Base-by-base conservation (phyloP, 2,329 filamentous ascomycete genomes). In the Aspergillus japonicus region DNA sequence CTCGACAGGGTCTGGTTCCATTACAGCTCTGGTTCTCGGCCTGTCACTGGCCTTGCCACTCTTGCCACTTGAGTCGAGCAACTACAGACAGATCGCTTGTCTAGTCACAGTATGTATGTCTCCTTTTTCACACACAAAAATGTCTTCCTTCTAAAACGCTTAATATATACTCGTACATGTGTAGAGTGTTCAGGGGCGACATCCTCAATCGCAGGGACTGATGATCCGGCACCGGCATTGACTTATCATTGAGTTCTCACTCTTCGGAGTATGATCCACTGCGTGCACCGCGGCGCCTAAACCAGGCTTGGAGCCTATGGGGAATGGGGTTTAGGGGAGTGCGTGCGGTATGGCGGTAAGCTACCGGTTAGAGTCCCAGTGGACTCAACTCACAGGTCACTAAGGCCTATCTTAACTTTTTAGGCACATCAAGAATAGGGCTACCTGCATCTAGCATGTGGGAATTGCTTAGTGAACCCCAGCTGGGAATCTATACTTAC, bases 1-100 rank as follows among this genome's bases (percentile, higher is more conserved):
- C 54, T 51, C 54, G 33, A 50, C 26, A 54, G 59, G 58, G 54
- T 62, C 55, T 58, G 61, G 62, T 55, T 63, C 61, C 58, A 57
- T 47, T 57, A 35, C 44, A 56, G 21, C 54, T 57, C 39, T 51
- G 35, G 33, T 50, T 51, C 54, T 50, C 31, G 49, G 55, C 49
- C 48, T 51, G 55, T 47, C 55, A 52, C 26, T 39, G 33, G 10
- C 12, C 5, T 35, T 16, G 33, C 33, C 33, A 35, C 33, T 35
- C 14, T 44, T 44, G 39, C 39, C 39, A 44, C 39, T 44, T 7
- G 12, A 16, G 33, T 35, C 5, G 33, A 35, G 26, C 33, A 35
- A 16, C 14, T 35, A 35, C 26, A 8, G 26, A 29, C 3, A 8
- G 7, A 10, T 29, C 26, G 26, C 26, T 29, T 29, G 26, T 29